Conservation (phyloP, 176 grass and related monocot species). For the Bonia amplexicaulis region DNA sequence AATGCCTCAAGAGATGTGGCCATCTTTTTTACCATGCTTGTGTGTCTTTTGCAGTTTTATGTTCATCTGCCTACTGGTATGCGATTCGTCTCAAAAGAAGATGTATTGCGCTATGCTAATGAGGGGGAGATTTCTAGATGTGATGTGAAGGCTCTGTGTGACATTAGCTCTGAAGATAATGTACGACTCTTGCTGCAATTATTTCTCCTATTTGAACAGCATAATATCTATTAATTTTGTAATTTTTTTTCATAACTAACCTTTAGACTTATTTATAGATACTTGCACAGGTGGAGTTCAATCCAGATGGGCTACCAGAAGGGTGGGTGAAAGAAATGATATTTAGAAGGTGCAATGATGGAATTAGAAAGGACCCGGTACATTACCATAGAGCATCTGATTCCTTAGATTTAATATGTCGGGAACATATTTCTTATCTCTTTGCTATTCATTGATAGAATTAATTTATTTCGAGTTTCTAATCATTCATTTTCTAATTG, state of each 20-base stretch:
- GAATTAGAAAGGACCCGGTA: slow-evolving; percentile 57
- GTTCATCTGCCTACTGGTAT: slow-evolving; percentile 31
- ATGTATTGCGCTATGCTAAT: slow-evolving; percentile 38
- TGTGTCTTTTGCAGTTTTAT: slow-evolving; percentile 43
- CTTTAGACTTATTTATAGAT: slow-evolving; percentile 33
- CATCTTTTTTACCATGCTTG: not conserved
- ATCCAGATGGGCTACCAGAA: slow-evolving; percentile 47
- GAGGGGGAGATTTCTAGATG: slow-evolving; percentile 29
- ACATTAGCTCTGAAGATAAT: slow-evolving; percentile 33
- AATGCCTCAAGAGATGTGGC: not conserved
- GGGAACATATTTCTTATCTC: not conserved
- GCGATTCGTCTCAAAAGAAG: slow-evolving; percentile 46
- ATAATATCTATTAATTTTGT: not conserved
- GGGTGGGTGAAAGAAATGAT: slow-evolving; percentile 55
- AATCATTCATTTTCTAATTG: not conserved
- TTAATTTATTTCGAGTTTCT: slow-evolving; percentile 23
- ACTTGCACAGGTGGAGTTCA: slow-evolving; percentile 48
- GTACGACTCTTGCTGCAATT: slow-evolving; percentile 20
- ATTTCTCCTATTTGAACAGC: slow-evolving; percentile 8
- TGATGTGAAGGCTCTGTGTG: slow-evolving; percentile 30
- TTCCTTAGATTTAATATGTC: slow-evolving; percentile 2
- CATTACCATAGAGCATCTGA: not conserved
- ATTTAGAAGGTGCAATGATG: slow-evolving; percentile 51
- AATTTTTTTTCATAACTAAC: slow-evolving; percentile 1
- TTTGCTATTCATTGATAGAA: not conserved